A percentile compares a stretch with the other conserved stretches of the same genome.
Conservation (phyloP, 2,329 filamentous ascomycete species). For the Aureobasidium sp. region DNA sequence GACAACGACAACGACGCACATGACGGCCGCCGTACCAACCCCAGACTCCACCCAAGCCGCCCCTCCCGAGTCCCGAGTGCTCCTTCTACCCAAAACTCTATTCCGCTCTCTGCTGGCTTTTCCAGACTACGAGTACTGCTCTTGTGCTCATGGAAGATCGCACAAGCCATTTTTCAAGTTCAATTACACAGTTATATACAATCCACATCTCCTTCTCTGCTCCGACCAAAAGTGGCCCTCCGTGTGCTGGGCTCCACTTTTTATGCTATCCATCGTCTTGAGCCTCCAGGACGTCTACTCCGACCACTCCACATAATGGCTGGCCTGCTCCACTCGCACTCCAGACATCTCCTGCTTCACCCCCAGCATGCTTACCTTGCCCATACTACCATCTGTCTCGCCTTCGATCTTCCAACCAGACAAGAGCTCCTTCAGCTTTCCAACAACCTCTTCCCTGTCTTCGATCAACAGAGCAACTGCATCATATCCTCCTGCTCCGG, state of each 20-base stretch:
- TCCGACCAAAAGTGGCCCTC: not conserved
- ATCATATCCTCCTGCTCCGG: slow-evolving; percentile 90
- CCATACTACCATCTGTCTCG: slow-evolving; percentile 31
- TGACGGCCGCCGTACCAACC: not conserved
- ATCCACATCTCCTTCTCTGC: not conserved
- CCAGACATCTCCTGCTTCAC: slow-evolving; percentile 71
- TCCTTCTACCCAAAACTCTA: not conserved
- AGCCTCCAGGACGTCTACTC: slow-evolving; percentile 5
- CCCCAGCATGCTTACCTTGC: slow-evolving; percentile 60
- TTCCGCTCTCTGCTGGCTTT: not conserved
- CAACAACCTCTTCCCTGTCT: slow-evolving; percentile 61
- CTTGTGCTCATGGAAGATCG: too few relatives aligned
- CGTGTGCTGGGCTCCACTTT: not conserved
- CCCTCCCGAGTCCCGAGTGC: not conserved
- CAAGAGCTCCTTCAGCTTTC: slow-evolving; percentile 55
- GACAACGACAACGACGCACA: not conserved
- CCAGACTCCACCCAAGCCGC: slow-evolving; percentile 1
- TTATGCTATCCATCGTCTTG: not conserved
- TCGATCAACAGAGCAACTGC: slow-evolving; percentile 74
- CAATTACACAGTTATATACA: slow-evolving; percentile 1
- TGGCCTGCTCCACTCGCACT: slow-evolving; percentile 36
- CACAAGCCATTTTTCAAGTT: not conserved
- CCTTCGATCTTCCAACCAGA: slow-evolving; percentile 52
- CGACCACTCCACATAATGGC: slow-evolving; percentile 36
- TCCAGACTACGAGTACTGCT: not conserved